Base-by-base conservation (phyloP, 1,139 yeast genomes). In the Geotrichum reessii region DNA sequence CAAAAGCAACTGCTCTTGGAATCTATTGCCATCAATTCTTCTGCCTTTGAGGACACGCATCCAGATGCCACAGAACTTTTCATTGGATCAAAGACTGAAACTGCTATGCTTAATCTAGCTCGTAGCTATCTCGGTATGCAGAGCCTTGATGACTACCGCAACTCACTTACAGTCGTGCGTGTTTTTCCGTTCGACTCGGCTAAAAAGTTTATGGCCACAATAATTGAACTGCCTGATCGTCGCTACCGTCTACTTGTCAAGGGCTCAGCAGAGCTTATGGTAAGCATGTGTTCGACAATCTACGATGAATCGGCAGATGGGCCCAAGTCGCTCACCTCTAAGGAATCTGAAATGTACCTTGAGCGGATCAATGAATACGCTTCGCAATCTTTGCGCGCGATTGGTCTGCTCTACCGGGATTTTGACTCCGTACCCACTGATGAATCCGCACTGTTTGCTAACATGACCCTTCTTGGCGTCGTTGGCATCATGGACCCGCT, bases 401-500 rank as follows among this genome's bases (percentile, higher is more conserved):
- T 93, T 63, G 89, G 93, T 6, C 71, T 91, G 58, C 95, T 87
- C 6, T 96, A 90, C 73, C 79, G 79, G 64, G 96, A 88, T 69
- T 85, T 85, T 65, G 71, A 70, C 14, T 76, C 75, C 27, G 62
- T 77, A 22, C 60, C 69, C 1, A 63, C 72, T 3, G 87, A 96
- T 96, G 91, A 95, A 2, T 92, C 93, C 24, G 66, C 70, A 14
- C 67, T 66, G 40, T 61, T 65, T 22, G 53, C 61, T 9, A 66
- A 67, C 51, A 65, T 70, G 61, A 69, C 72, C 1, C 69, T 75
- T 59, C 50, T 92, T 68, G 83, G 84, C 56, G 76, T 92, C 57
- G 92, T 91, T 48, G 99, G 98, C 66, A 89, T 93, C 67, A 93
- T 88, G 76, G 99, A 93, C 75, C 99, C 99, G 0, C 78, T 93